Base-by-base conservation (phyloP, 441 rosid genomes). In the Adansonia gregorii region DNA sequence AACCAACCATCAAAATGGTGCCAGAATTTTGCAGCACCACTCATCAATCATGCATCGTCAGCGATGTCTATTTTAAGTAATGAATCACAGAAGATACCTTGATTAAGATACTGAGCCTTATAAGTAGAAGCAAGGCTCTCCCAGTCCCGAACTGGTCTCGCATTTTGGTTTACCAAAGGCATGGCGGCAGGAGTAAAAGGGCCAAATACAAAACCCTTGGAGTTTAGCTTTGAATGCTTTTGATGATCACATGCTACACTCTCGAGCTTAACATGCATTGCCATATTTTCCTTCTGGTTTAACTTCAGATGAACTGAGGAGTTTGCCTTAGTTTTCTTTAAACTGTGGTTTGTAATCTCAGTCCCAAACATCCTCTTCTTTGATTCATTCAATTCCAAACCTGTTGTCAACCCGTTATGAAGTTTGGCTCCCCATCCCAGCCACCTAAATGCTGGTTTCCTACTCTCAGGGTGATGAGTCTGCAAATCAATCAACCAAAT, bases 401-500 rank as follows among this genome's bases (percentile, higher is more conserved):
- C 65, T 75, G 73, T 20, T 8, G 73, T 51, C 67, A 81, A 67
- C 60, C 20, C 82, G 67, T 66, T 78, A 68, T 77, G 77, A 20
- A 80, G 56, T 63, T 83, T 82, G 64, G 87, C 87, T 69, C 79
- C 82, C 89, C 86, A 82, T 77, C 94, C 98, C 77, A 92, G 74
- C 98, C 98, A 95, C 86, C 90, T 92, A 76, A 87, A 95, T 52
- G 97, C 98, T 2, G 97, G 88, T 81, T 84, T 93, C 84, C 88
- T 91, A 68, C 84, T 93, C 68, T 86, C 91, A 11, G 95, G 91
- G 75, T 88, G 89, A 77, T 86, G 94, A 66, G 90, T 89, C 98
- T 94, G 87, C 78, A 83, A 11, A 79, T 66, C 71, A 41, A 68
- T 51, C 43, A 55, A 80, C 10, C 64, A 76, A 79, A 60, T 63